Base-by-base conservation (phyloP, 176 grass and related monocot genomes). In the Tillandsia fasciculata region DNA sequence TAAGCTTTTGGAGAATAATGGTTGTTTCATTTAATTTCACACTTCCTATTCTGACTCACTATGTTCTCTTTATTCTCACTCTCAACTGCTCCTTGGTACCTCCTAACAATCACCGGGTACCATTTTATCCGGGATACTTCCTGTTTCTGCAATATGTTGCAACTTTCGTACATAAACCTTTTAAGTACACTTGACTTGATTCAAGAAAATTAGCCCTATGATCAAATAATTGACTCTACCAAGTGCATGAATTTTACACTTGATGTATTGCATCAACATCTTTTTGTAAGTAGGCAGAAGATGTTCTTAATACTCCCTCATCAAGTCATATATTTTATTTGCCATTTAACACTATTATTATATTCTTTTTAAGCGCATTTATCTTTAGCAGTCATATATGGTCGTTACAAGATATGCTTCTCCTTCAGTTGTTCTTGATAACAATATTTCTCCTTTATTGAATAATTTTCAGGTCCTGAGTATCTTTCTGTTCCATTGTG, bases 401-500 rank as follows among this genome's bases (percentile, higher is more conserved):
- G 22, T 61, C 18, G 56, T 61, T 61, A 15, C 56, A 61, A 61
- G 13, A 61, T 61, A 10, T 61, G n/a, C 56, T 61, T 20, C 56
- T 61, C 56, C 13, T 18, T 61, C 13, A 61, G 9, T 61, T 61
- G n/a, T 7, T 10, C 15, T 61, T 61, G 22, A 9, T 61, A 61
- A 61, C 56, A 61, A 14, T 23, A 10, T 61, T 61, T 15, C 56
- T 61, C 12, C 22, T 18, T 61, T 61, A 20, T 61, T 7, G 24
- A 24, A 9, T 23, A n/a, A 18, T 61, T 61, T 61, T 61, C 67
- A 85, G 82, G 50, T 67, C 49, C 80, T 12, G 18, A 51, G 5
- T 2, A 78, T 8, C 71, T 18, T 53, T 63, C 64, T 49, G 67
- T 82, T 58, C 86, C 82, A 29, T 64, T 89, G 67, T 89, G 86